Evolutionary conservation across 257 asterid genomes (phyloP).

Genomic region (Gentiana straminea): DNA sequence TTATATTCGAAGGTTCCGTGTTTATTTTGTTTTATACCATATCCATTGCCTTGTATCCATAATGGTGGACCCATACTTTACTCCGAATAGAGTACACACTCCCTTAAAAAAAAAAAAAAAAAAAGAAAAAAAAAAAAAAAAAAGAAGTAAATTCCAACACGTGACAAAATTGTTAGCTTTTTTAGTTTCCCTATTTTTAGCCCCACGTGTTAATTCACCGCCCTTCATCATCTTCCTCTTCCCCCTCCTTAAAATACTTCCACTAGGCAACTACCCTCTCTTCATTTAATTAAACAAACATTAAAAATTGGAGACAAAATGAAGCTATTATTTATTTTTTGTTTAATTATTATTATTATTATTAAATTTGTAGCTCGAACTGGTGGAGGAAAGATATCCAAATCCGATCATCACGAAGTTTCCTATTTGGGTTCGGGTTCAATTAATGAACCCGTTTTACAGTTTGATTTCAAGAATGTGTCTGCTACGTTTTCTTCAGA

Average conservation of each 20-base stretch:
- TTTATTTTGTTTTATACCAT: not conserved
- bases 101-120: not conserved
- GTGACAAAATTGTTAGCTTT: slow-evolving; percentile 9
- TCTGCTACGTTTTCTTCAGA: slow-evolving; percentile 12
- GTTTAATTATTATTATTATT: not conserved
- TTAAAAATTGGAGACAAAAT: not conserved
- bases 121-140: not conserved
- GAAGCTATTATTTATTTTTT: not conserved
- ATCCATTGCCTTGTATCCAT: no score
- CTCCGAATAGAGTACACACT: not conserved
- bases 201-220: slow-evolving; percentile 13
- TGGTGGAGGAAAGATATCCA: slow-evolving; percentile 24
- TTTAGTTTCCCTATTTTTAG: not conserved
- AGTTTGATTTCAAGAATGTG: slow-evolving; percentile 13
- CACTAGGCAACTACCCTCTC: not conserved
- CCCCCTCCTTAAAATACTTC: not conserved
- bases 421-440: not conserved
- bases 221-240: not conserved
- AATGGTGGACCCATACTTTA: slow-evolving; percentile 5
- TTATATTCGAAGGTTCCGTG: no score
- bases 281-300: not conserved
- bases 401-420: slow-evolving; percentile 14
- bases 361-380: not conserved
- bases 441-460: not conserved
- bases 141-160: not conserved